These are phyloP conservation scores for Oryza glaberrima DNA, from an alignment of 176 grass and related monocot species.

Conservation along the genomic window DNA sequence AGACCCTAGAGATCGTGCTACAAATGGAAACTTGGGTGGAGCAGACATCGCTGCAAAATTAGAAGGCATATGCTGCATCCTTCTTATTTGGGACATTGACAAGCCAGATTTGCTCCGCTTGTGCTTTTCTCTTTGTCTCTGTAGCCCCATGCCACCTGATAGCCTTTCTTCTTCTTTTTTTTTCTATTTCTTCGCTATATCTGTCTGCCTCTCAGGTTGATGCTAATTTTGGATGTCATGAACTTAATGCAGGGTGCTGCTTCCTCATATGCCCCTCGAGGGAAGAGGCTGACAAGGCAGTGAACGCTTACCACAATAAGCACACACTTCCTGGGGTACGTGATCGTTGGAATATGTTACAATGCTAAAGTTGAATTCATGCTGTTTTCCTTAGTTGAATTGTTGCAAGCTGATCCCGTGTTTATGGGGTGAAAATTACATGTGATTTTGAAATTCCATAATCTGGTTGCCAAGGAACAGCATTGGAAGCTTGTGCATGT, in stretches of 20 bases:
- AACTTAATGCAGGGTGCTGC: slow-evolving; percentile 63
- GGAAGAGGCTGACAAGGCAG: slow-evolving; percentile 91
- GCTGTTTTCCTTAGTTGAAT: slow-evolving; percentile 23
- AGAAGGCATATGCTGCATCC: not conserved
- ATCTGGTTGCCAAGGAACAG: slow-evolving; percentile 10
- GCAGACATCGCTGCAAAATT: not conserved
- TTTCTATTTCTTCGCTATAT: not conserved
- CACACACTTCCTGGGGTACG: slow-evolving; percentile 88
- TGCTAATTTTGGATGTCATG: slow-evolving; percentile 15
- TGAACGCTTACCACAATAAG: slow-evolving; percentile 92
- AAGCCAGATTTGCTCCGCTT: not conserved
- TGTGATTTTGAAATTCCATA: slow-evolving; percentile 12
- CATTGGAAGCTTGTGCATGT: slow-evolving; percentile 31
- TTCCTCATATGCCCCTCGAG: slow-evolving; percentile 95
- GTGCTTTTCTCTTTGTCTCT: not conserved
- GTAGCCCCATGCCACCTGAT: not conserved
- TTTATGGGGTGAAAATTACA: slow-evolving; percentile 17
- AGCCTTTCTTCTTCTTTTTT: not conserved
- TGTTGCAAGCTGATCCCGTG: slow-evolving; percentile 21
- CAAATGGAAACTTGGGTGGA: not conserved
- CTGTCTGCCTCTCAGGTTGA: slow-evolving; percentile 8
- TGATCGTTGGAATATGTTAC: slow-evolving; percentile 32
- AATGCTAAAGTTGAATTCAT: not conserved
- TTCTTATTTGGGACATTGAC: slow-evolving; percentile 1
- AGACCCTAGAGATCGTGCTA: not conserved